phyloP scores from a whole-genome alignment of 2,329 filamentous ascomycete species.

The Fusarium continuum region DNA sequence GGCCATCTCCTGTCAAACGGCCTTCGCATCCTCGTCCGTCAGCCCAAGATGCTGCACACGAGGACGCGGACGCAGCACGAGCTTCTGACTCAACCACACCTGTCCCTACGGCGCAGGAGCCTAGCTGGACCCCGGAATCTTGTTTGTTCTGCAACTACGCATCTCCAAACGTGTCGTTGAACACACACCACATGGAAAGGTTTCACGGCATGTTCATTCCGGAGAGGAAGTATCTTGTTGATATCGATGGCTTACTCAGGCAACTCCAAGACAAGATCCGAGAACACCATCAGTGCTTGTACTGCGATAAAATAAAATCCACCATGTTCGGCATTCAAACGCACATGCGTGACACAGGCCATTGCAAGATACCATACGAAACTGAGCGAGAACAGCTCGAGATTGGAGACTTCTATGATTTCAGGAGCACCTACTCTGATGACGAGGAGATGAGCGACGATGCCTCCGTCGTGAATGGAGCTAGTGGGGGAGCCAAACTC shows the following conservation, averaged over 20 bases:
- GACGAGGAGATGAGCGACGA: slow-evolving; percentile 71
- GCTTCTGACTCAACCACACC: slow-evolving; percentile 57
- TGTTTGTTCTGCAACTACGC: slow-evolving; percentile 95
- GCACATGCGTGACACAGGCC: slow-evolving; percentile 96
- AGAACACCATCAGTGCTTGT: slow-evolving; percentile 84
- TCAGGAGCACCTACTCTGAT: slow-evolving; percentile 94
- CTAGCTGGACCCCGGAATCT: slow-evolving; percentile 57
- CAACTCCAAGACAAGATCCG: slow-evolving; percentile 83
- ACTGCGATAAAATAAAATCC: slow-evolving; percentile 84
- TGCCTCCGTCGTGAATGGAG: slow-evolving; percentile 52
- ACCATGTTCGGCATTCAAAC: slow-evolving; percentile 86
- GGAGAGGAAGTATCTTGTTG: slow-evolving; percentile 82
- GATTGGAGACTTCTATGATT: slow-evolving; percentile 97
- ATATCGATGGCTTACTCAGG: slow-evolving; percentile 81
- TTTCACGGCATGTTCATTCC: slow-evolving; percentile 97
- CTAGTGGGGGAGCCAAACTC: slow-evolving; percentile 72
- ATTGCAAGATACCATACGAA: slow-evolving; percentile 95
- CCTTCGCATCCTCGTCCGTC: slow-evolving; percentile 62
- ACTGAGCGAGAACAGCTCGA: slow-evolving; percentile 90
- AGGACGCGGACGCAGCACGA: slow-evolving; percentile 51
- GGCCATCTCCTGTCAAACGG: slow-evolving; percentile 62
- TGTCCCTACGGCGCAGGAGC: slow-evolving; percentile 48
- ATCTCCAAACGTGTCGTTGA: slow-evolving; percentile 78
- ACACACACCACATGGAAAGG: slow-evolving; percentile 88
- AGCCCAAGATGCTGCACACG: slow-evolving; percentile 55